Base-by-base conservation (phyloP, 148 eudicot genomes). In the Vaccinium vitisidaea region DNA sequence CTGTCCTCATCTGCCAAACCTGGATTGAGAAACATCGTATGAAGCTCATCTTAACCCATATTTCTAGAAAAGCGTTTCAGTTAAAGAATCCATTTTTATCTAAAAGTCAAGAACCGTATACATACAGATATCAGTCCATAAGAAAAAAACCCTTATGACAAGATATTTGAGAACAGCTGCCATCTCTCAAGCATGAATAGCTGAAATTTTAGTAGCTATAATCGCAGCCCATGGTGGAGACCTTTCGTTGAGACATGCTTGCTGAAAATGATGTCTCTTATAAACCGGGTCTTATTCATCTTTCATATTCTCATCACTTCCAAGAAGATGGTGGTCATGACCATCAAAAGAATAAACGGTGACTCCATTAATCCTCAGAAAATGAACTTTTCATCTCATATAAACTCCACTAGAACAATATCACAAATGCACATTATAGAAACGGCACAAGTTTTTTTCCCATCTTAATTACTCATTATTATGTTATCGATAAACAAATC, bases 1-100 rank as follows among this genome's bases (percentile, higher is more conserved):
- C 99, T 0, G 97, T 93, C 76, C 98, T 95, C 99, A 96, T 96
- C 88, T 95, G 99, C 99, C 99, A 96, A 49, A 96, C 90, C 99
- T 96, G 92, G 85, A 84, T 76, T 12, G 25, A 82, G n/a, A 19
- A 61, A 82, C 79, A 80, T 70, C 36, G 8, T 32, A 5, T 39
- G 25, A 81, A 46, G 39, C 39, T 15, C 2, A n/a, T 4, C 27
- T 80, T 39, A 39, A 30, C 49, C 67, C 69, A 36, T 58, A 56
- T 55, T 77, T 52, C 36, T 10, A 52, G 23, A 77, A 23, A 52
- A 25, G 23, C 10, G 5, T 25, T 13, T 5, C 39, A 23, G 9
- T 25, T 9, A 13, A 52, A 77, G 58, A 77, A 49, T 77, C 19
- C 54, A 39, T 75, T 46, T 23, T 14, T 77, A 53, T 77, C 21